phyloP scores from a whole-genome alignment of 2,329 filamentous ascomycete genomes.

The Epichloe coenophiala region DNA sequence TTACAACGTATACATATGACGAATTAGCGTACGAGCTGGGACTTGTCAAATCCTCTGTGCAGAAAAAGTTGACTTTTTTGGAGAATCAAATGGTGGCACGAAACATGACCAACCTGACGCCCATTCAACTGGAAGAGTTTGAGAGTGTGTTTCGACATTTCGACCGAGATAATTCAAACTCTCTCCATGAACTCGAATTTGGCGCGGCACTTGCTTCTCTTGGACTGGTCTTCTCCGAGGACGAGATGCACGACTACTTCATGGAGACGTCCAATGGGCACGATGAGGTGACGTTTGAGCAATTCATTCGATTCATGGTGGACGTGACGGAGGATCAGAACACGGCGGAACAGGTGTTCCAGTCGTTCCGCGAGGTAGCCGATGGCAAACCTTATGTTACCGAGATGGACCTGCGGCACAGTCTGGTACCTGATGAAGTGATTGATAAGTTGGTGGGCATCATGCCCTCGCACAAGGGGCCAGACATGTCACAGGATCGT shows the following conservation, averaged over 20 bases:
- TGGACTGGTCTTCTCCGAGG: constrained; percentile 89
- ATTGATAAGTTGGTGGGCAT: constrained; percentile 83
- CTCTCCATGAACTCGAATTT: constrained; percentile 85
- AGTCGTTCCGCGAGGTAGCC: constrained; percentile 92
- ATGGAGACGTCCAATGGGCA: constrained; percentile 67
- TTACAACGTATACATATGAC: constrained; percentile 98
- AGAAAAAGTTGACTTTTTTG: constrained; percentile 86
- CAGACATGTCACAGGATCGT: constrained; percentile 74
- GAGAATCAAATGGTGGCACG: constrained; percentile 98
- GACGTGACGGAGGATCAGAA: constrained; percentile 98
- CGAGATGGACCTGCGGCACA: constrained; percentile 90
- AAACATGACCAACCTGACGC: constrained; percentile 97
- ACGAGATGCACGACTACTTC: constrained; percentile 97
- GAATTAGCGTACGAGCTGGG: constrained; percentile 89
- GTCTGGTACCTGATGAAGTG: constrained; percentile 88
- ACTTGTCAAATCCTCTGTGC: constrained; percentile 79
- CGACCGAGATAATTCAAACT: constrained; percentile 84
- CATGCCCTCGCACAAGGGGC: constrained; percentile 74
- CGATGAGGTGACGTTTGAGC: constrained; percentile 85
- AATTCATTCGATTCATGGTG: constrained; percentile 99
- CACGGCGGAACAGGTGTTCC: constrained; percentile 94
- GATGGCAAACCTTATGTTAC: constrained; percentile 99
- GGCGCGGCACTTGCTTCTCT: constrained; percentile 90
- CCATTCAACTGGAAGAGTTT: constrained; percentile 96
- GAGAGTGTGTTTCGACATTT: constrained; percentile 98